phyloP scores from a whole-genome alignment of 495 filamentous ascomycete species.

The Beverwykella pulmonaria region DNA sequence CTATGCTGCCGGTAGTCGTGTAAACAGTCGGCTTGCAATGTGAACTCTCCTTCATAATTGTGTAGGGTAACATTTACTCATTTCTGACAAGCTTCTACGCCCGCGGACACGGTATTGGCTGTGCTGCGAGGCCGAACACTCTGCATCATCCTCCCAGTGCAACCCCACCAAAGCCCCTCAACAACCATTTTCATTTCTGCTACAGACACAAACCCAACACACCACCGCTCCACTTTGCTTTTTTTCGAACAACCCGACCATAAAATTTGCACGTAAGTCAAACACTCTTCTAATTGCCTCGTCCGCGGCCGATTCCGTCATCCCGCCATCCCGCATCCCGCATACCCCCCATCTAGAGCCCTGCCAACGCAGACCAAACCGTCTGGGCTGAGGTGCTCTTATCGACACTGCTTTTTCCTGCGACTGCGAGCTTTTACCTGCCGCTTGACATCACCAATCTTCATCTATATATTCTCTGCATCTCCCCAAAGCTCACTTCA shows the following conservation, averaged over 20 bases:
- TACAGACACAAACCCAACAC: constrained; percentile 3
- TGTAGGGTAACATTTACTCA: not conserved
- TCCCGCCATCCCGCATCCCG: constrained; percentile 22
- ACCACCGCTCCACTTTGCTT: constrained; percentile 22
- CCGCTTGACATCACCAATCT: constrained; percentile 33
- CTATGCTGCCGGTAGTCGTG: not conserved
- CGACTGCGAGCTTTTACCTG: constrained; percentile 13
- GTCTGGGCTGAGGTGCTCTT: constrained; percentile 25
- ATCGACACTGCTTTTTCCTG: constrained; percentile 36
- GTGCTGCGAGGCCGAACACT: not conserved
- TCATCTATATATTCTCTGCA: constrained; percentile 20
- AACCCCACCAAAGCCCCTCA: constrained; percentile 35
- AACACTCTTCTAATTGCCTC: constrained; percentile 33
- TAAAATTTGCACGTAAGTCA: constrained; percentile 36
- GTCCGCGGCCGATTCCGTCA: constrained; percentile 36
- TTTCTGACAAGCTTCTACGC: not conserved
- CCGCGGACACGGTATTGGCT: constrained; percentile 13
- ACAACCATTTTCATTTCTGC: constrained; percentile 22
- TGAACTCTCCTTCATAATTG: not conserved
- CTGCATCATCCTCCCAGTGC: constrained; percentile 20
- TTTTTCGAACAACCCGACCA: constrained; percentile 15
- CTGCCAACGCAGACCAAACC: constrained; percentile 17
- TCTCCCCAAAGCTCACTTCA: not conserved
- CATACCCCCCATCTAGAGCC: constrained; percentile 8
- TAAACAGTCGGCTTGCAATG: not conserved